Percentiles rank a stretch among this genome's conserved stretches.
These are phyloP conservation scores for Phytophthora lateralis DNA, from an alignment of 352 stramenopile species.

Conservation along the genomic window DNA sequence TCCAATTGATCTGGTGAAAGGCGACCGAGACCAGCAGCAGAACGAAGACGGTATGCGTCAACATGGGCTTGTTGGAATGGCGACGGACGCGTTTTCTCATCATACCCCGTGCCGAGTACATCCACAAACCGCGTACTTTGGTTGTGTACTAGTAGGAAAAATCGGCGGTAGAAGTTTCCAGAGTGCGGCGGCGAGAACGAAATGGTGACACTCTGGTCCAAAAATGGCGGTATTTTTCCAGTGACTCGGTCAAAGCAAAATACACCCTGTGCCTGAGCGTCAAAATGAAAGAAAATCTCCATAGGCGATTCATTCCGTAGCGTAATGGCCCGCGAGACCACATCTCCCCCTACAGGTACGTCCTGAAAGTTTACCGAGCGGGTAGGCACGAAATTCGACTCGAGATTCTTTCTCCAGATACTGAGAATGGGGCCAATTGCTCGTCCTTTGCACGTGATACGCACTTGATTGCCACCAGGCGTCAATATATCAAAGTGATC, in stretches of 20 bases:
- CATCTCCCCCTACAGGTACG: slow-evolving; percentile 59
- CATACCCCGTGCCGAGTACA: slow-evolving; percentile 88
- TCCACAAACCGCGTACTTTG: slow-evolving; percentile 89
- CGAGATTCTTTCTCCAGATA: slow-evolving; percentile 84
- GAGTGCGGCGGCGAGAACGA: slow-evolving; percentile 75
- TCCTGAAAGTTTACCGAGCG: slow-evolving; percentile 92
- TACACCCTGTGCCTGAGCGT: slow-evolving; percentile 67
- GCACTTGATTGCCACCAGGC: slow-evolving; percentile 85
- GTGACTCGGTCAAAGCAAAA: slow-evolving; percentile 87
- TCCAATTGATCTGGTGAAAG: slow-evolving; percentile 88
- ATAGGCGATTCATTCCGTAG: slow-evolving; percentile 83
- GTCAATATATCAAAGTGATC: slow-evolving; percentile 92
- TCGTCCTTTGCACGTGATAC: slow-evolving; percentile 72
- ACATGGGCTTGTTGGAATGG: slow-evolving; percentile 92
- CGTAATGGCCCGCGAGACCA: slow-evolving; percentile 73
- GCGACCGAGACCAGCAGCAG: slow-evolving; percentile 55
- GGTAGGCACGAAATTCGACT: slow-evolving; percentile 71
- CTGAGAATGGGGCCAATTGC: slow-evolving; percentile 68
- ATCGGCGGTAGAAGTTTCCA: slow-evolving; percentile 92
- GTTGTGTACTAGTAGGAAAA: slow-evolving; percentile 89
- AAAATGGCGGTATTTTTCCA: slow-evolving; percentile 79
- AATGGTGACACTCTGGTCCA: slow-evolving; percentile 84
- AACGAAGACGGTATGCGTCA: slow-evolving; percentile 77
- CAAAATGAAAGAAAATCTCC: slow-evolving; percentile 81
- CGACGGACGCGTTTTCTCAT: slow-evolving; percentile 89